Conservation (phyloP, 116 monocot genomes). For the Phalaenopsis hybrid region DNA sequence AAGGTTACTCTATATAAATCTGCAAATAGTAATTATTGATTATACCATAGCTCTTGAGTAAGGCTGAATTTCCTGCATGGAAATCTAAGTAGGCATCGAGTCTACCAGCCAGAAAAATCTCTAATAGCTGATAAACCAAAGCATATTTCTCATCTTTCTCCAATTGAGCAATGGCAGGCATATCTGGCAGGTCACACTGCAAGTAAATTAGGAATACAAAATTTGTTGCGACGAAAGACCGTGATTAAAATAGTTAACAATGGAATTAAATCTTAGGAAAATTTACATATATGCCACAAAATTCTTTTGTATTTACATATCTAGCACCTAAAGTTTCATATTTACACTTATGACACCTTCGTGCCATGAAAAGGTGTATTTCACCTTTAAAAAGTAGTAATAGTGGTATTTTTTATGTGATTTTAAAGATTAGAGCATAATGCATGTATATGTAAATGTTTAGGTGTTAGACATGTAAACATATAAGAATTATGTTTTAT, state of each 20-base stretch:
- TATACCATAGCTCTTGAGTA: constrained; percentile 73
- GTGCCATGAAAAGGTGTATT: no score
- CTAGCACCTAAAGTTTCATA: no score
- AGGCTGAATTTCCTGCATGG: constrained; percentile 51
- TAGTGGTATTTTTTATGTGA: no score
- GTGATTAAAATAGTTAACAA: background rate
- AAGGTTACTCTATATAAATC: background rate
- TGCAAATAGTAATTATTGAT: background rate
- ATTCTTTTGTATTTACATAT: no score
- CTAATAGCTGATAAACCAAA: constrained; percentile 57
- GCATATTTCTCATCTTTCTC: constrained; percentile 79
- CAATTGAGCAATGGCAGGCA: constrained; percentile 76
- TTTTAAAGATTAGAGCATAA: no score
- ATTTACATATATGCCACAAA: no score
- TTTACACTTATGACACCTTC: no score
- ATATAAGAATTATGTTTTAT: no score
- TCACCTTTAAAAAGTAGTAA: no score
- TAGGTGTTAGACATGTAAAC: no score
- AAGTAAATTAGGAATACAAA: constrained; percentile 5
- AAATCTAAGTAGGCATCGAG: constrained; percentile 79
- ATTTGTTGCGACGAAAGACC: background rate
- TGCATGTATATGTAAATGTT: no score
- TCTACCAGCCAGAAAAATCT: constrained; percentile 76
- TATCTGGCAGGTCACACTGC: constrained; percentile 94
- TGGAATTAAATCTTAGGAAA: no score